These are phyloP conservation scores for Kewa caespitosa DNA, from an alignment of 179 eudicot species.

Conservation along the genomic window DNA sequence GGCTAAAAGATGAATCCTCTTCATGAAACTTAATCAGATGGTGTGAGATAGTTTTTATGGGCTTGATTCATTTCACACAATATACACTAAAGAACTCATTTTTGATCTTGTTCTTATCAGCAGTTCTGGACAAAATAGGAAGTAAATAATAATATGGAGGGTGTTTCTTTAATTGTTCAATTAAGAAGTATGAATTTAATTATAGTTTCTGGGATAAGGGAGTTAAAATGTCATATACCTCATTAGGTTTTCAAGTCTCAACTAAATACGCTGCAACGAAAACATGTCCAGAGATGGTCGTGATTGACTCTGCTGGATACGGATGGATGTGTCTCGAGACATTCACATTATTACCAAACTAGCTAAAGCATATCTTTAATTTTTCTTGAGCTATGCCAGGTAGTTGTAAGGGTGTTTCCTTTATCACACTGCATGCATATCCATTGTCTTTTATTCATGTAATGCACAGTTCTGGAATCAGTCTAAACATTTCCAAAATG, in stretches of 20 bases:
- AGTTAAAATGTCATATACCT: background rate
- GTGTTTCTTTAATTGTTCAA: constrained; percentile 1
- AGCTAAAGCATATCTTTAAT: too few species aligned
- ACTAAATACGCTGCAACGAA: too few species aligned
- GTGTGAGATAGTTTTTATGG: constrained; percentile 11
- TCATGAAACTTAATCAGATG: constrained; percentile 20
- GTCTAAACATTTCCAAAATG: too few species aligned
- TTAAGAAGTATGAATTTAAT: background rate
- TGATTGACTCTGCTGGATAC: too few species aligned
- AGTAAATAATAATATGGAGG: background rate
- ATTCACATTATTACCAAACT: too few species aligned
- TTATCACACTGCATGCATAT: too few species aligned
- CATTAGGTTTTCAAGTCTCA: background rate
- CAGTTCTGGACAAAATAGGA: constrained; percentile 1
- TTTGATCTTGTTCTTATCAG: constrained; percentile 20
- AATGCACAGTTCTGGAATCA: too few species aligned
- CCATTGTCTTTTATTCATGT: too few species aligned
- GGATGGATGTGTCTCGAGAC: too few species aligned
- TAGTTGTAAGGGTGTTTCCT: too few species aligned
- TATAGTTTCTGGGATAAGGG: background rate
- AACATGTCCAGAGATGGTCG: too few species aligned
- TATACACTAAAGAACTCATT: background rate
- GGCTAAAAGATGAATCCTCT: constrained; percentile 1
- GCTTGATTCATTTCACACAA: constrained; percentile 17
- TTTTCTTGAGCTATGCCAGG: too few species aligned